Evolutionary conservation across 305 asterid species (phyloP).

Genomic region (Ilex paraguariensis): DNA sequence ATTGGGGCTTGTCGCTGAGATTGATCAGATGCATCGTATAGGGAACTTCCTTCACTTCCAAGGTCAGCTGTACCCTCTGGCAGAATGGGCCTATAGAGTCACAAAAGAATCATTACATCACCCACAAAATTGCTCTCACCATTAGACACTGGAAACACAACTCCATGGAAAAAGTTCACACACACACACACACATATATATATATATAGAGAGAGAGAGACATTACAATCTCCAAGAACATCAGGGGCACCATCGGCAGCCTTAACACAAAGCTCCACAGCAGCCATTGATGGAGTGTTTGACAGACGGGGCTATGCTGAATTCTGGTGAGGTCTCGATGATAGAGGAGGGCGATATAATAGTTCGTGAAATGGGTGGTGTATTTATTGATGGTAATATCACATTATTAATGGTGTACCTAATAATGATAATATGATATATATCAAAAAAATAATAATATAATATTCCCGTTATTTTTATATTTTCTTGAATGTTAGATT

Average conservation of each 20-base stretch:
- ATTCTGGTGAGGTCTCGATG: too few species aligned
- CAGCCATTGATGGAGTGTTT: slow-evolving; percentile 30
- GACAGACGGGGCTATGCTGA: background rate
- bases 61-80: slow-evolving; percentile 63
- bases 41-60: slow-evolving; percentile 69
- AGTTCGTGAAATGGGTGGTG: too few species aligned
- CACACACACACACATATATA: background rate
- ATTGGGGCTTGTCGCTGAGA: slow-evolving; percentile 50
- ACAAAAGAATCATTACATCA: slow-evolving; percentile 9
- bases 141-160: background rate
- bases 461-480: too few species aligned
- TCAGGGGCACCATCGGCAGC: slow-evolving; percentile 71
- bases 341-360: too few species aligned
- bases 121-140: too few species aligned
- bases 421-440: too few species aligned
- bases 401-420: too few species aligned
- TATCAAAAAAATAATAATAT: too few species aligned
- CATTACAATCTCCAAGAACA: slow-evolving; percentile 69
- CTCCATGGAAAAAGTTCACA: background rate
- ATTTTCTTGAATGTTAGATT: too few species aligned
- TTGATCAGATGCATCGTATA: slow-evolving; percentile 54
- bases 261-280: slow-evolving; percentile 61
- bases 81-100: slow-evolving; percentile 54
- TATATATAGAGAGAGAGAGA: background rate
- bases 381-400: too few species aligned